These are phyloP conservation scores for Ramularia endophylla DNA, from an alignment of 2,329 filamentous ascomycete genomes.

Conservation along the genomic window DNA sequence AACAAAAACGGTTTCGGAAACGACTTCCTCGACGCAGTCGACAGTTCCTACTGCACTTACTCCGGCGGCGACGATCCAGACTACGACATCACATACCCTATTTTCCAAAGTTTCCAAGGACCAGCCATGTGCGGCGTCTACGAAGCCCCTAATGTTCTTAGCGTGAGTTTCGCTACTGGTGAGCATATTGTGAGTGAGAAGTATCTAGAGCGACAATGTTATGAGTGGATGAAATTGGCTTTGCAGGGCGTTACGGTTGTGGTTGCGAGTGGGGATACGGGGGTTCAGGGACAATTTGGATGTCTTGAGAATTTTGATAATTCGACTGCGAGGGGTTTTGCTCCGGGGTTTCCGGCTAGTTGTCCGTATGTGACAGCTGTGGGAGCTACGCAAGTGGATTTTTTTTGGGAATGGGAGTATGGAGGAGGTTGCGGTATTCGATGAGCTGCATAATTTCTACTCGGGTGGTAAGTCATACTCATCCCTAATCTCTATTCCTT, in stretches of 20 bases:
- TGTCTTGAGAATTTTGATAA: background rate
- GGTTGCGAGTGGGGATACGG: slow-evolving; percentile 57
- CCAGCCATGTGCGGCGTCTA: background rate
- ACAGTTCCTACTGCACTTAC: slow-evolving; percentile 19
- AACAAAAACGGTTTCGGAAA: slow-evolving; percentile 15
- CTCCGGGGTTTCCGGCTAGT: slow-evolving; percentile 17
- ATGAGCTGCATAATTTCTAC: slow-evolving; percentile 33
- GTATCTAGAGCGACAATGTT: slow-evolving; percentile 56
- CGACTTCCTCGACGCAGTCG: slow-evolving; percentile 14
- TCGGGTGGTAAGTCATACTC: slow-evolving; percentile 8
- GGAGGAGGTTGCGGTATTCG: slow-evolving; percentile 24
- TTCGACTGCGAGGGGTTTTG: slow-evolving; percentile 21
- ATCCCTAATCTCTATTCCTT: slow-evolving; percentile 20
- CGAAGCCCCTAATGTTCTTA: slow-evolving; percentile 45
- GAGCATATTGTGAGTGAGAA: slow-evolving; percentile 54
- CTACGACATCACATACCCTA: slow-evolving; percentile 13
- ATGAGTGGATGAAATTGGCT: slow-evolving; percentile 56
- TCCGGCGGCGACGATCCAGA: slow-evolving; percentile 16
- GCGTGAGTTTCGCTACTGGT: slow-evolving; percentile 58
- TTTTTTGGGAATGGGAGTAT: slow-evolving; percentile 34
- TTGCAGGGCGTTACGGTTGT: slow-evolving; percentile 57
- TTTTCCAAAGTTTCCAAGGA: background rate
- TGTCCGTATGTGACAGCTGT: slow-evolving; percentile 49
- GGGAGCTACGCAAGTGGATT: slow-evolving; percentile 37
- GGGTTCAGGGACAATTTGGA: slow-evolving; percentile 32